Base-by-base conservation (phyloP, 2,329 filamentous ascomycete species). In the Phialophora expanda region DNA sequence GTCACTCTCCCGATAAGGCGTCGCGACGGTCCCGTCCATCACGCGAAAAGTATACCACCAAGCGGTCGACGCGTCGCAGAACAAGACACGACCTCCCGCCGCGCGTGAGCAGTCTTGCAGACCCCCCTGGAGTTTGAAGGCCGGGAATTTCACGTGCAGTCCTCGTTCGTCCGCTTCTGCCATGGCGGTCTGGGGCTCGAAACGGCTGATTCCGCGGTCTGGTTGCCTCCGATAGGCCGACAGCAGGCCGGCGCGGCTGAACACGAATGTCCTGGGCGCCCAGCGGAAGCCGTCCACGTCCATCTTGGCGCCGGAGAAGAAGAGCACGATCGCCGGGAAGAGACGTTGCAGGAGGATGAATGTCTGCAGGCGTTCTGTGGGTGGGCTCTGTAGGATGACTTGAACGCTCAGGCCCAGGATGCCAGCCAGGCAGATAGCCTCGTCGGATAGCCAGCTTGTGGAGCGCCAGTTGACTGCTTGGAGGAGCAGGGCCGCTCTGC, bases 1-100 rank as follows among this genome's bases (percentile, higher is more conserved):
- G 17, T 54, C 54, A 2, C 7, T 32, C 17, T 12, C n/a, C 6
- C 24, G 30, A 24, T 32, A 56, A 24, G 54, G 54, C 20, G 14
- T 32, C 26, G 30, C 32, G 30, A 22, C 34, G 17, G 26, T 56
- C 30, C 22, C 11, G 30, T 32, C 54, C 54, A 56, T 56, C 5
- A 56, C 28, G 54, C 54, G 54, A 6, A 41, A 56, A 7, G 54
- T 56, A 34, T 56, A 56, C 54, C 54, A 56, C 12, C 22, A n/a
- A 14, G 28, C n/a, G 17, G n/a, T 22, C 2, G 14, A 20, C 12
- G n/a, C 32, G 54, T 56, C 32, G 11, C 32, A 30, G 20, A 56
- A 56, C 28, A 56, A 34, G 28, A 56, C 28, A 17, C 54, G 28
- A 20, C 32, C 54, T 6, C 30, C 30, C 17, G 20, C 30, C 12